phyloP scores from a whole-genome alignment of 208 protist species.

The Trypanosoma theileri region DNA sequence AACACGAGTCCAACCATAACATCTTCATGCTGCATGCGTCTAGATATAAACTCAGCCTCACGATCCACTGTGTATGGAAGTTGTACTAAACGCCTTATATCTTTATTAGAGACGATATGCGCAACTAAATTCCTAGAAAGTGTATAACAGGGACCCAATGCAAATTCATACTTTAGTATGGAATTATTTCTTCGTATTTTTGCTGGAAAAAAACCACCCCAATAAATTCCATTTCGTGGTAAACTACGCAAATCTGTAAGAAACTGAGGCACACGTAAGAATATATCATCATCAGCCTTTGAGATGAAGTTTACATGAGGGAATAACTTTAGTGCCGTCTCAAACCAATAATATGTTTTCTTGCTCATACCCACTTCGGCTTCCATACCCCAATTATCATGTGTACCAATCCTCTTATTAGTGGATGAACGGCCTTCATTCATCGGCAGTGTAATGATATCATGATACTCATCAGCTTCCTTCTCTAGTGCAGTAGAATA shows the following conservation, averaged over 20 bases:
- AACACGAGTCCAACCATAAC: not conserved
- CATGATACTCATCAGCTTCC: conserved; percentile 28
- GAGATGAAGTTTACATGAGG: conserved; percentile 36
- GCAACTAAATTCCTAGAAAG: not conserved
- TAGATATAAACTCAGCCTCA: not conserved
- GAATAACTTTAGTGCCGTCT: conserved; percentile 39
- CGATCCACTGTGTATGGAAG: not conserved
- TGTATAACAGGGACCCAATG: not conserved
- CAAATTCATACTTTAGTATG: not conserved
- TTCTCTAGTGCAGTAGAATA: conserved; percentile 30
- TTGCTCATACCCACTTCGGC: conserved; percentile 36
- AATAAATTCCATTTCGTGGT: conserved; percentile 14
- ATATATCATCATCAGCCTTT: conserved; percentile 57
- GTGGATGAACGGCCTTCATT: conserved; percentile 31
- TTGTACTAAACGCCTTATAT: not conserved
- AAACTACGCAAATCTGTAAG: conserved; percentile 34
- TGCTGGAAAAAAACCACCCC: conserved; percentile 13
- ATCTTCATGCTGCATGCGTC: not conserved
- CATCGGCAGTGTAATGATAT: conserved; percentile 34
- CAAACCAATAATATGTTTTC: conserved; percentile 38
- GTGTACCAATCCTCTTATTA: conserved; percentile 20
- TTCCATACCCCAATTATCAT: conserved; percentile 26
- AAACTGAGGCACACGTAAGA: conserved; percentile 49
- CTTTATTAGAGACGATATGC: not conserved
- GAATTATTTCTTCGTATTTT: not conserved